Conservation (phyloP, 192 early-diverging fungal species). For the Oehlia diaphana region DNA sequence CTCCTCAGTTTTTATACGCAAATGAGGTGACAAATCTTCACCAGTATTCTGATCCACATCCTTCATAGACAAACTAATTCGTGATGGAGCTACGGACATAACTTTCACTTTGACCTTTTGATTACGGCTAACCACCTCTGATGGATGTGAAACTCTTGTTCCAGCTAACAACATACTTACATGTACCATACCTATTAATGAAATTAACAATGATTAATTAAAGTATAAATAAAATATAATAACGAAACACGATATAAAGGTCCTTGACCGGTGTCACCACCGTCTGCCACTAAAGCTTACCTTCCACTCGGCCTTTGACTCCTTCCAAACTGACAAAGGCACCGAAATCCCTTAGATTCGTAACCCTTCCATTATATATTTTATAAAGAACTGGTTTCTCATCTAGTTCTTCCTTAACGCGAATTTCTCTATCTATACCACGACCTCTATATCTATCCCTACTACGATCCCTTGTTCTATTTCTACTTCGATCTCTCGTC, state of each 20-base stretch:
- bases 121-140: slow-evolving; percentile 82
- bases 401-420: slow-evolving; percentile 49
- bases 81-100: slow-evolving; percentile 81
- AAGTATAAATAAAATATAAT: not conserved
- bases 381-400: slow-evolving; percentile 87
- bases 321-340: slow-evolving; percentile 88
- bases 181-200: slow-evolving; percentile 58
- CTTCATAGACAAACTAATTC: slow-evolving; percentile 90
- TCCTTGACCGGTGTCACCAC: too few relatives aligned
- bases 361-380: slow-evolving; percentile 84
- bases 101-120: slow-evolving; percentile 93
- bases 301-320: slow-evolving; percentile 74
- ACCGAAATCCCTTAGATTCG: slow-evolving; percentile 90
- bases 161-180: slow-evolving; percentile 68
- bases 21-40: slow-evolving; percentile 80
- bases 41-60: slow-evolving; percentile 96
- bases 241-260: not conserved
- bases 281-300: slow-evolving; percentile 30
- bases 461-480: slow-evolving; percentile 26
- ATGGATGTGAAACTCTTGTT: slow-evolving; percentile 72
- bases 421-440: slow-evolving; percentile 21
- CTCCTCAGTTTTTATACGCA: slow-evolving; percentile 64
- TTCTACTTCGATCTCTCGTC: slow-evolving; percentile 29
- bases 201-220: not conserved
- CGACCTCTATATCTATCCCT: slow-evolving; percentile 26